Base-by-base conservation (phyloP, 352 stramenopile genomes). In the Phytopythium aichiense region DNA sequence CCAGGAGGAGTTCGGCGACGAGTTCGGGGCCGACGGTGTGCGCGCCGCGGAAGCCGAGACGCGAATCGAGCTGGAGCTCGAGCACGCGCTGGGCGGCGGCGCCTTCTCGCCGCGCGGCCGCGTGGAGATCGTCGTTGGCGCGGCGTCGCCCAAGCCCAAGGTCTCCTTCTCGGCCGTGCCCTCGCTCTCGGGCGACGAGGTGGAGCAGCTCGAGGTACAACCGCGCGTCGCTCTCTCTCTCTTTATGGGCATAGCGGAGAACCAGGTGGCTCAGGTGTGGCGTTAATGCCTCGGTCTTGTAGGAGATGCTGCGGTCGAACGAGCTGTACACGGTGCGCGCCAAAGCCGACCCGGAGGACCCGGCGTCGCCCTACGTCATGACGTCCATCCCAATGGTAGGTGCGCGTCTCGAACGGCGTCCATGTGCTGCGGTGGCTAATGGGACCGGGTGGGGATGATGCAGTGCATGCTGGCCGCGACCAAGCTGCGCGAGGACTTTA, bases 401-500 rank as follows among this genome's bases (percentile, higher is more conserved):
- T 50, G 2, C 18, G 15, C 16, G 16, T 23, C n/a, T 40, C 9
- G 12, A 40, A 40, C 35, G 1, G 1, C 35, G 12, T 40, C 38
- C 38, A 45, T 0, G 3, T 7, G n/a, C 9, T 30, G 23, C 8
- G 28, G 25, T 31, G 23, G 35, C 35, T 40, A 40, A 40, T 40
- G 1, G 12, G 35, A 40, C 2, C 12, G 35, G 12, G 12, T 9
- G 35, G 35, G 35, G 40, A 50, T 2, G 25, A 13, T 57, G 43
- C 48, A 84, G 76, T 94, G 85, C 65, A 84, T 91, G 72, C 68
- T 94, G 42, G 82, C 75, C 7, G 81, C 78, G 40, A 87, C 79
- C 58, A 76, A 74, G 43, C 73, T 94, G 65, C 85, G 83, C 61
- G 85, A 94, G 67, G 83, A 94, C 63, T 72, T 94, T 40, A 72